phyloP scores from a whole-genome alignment of 2,329 filamentous ascomycete genomes.

The Karstenula rhodostoma region DNA sequence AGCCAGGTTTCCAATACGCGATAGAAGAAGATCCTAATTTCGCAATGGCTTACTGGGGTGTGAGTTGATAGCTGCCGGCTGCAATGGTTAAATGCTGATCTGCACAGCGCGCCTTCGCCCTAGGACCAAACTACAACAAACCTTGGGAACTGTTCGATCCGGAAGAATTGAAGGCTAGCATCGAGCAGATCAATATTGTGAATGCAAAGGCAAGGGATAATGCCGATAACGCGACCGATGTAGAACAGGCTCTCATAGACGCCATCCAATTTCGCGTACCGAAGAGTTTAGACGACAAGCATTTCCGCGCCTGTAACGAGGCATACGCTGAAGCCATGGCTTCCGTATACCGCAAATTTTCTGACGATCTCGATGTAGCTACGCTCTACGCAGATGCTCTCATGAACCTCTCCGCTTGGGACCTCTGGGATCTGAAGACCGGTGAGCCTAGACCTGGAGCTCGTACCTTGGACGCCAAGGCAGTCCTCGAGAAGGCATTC shows the following conservation, averaged over 20 bases:
- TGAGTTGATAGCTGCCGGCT: slow-evolving; percentile 20
- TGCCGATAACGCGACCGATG: slow-evolving; percentile 50
- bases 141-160: slow-evolving; percentile 76
- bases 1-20: slow-evolving; percentile 63
- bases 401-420: slow-evolving; percentile 72
- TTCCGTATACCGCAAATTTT: slow-evolving; percentile 60
- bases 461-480: slow-evolving; percentile 66
- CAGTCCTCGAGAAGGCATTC: slow-evolving; percentile 67
- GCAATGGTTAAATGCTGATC: slow-evolving; percentile 44
- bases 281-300: slow-evolving; percentile 49
- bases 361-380: slow-evolving; percentile 69
- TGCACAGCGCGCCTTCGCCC: slow-evolving; percentile 64
- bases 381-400: slow-evolving; percentile 70
- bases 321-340: slow-evolving; percentile 70
- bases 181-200: slow-evolving; percentile 59
- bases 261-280: slow-evolving; percentile 64
- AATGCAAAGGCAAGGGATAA: slow-evolving; percentile 55
- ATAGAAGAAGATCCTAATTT: slow-evolving; percentile 62
- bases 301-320: slow-evolving; percentile 62
- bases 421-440: slow-evolving; percentile 68
- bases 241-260: slow-evolving; percentile 70
- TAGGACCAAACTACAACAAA: slow-evolving; percentile 83
- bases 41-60: slow-evolving; percentile 73
- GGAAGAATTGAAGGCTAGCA: slow-evolving; percentile 62
- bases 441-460: slow-evolving; percentile 64